These are phyloP conservation scores for Phialophora chinensis DNA, from an alignment of 2,329 filamentous ascomycete species.

Conservation along the genomic window DNA sequence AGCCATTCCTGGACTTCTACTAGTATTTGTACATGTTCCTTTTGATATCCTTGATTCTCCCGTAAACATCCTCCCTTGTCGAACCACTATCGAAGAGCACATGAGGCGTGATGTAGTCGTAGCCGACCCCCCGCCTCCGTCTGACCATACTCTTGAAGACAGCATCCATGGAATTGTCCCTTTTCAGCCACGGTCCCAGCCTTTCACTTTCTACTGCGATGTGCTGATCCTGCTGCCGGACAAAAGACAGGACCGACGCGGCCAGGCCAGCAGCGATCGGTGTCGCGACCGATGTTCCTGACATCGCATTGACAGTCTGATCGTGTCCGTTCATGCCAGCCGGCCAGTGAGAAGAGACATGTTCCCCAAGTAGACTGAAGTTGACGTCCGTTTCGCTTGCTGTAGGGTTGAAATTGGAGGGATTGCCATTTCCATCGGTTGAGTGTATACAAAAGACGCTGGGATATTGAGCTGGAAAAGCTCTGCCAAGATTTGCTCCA, in stretches of 20 bases:
- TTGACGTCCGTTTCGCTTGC: slow-evolving; percentile 20
- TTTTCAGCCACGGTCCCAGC: slow-evolving; percentile 8
- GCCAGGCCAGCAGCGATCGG: too few relatives aligned
- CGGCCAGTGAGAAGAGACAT: too few relatives aligned
- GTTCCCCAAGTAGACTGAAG: too few relatives aligned
- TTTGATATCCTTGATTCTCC: slow-evolving; percentile 21
- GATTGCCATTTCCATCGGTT: slow-evolving; percentile 23
- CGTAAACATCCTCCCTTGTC: slow-evolving; percentile 19
- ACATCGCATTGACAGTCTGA: too few relatives aligned
- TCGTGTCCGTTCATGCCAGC: too few relatives aligned
- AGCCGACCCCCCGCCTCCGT: slow-evolving; percentile 18
- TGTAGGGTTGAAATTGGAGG: slow-evolving; percentile 18
- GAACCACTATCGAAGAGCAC: slow-evolving; percentile 19
- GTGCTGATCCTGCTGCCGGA: too few relatives aligned
- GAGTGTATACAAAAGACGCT: slow-evolving; percentile 22
- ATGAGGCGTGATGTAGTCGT: slow-evolving; percentile 20
- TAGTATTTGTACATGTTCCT: slow-evolving; percentile 22
- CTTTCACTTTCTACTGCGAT: too few relatives aligned
- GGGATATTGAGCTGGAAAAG: slow-evolving; percentile 20
- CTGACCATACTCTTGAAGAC: slow-evolving; percentile 21
- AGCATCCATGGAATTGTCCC: slow-evolving; percentile 18
- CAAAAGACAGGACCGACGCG: too few relatives aligned
- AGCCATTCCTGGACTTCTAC: neutral
- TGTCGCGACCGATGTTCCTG: too few relatives aligned
- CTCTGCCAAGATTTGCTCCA: slow-evolving; percentile 13